phyloP scores from a whole-genome alignment of 345 rosid species.

The Citrus mangshanensis region DNA sequence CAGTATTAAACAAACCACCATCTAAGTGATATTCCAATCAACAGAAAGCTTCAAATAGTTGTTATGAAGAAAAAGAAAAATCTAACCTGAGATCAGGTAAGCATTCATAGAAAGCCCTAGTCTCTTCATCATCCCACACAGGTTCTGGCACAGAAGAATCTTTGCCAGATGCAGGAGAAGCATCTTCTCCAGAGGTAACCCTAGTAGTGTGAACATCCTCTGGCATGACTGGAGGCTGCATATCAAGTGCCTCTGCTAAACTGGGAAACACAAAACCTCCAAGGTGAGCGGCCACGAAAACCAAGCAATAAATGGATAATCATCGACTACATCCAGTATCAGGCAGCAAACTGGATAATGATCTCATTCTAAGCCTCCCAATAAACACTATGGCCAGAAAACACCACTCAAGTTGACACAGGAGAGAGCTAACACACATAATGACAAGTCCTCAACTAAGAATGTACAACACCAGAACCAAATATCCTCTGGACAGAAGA shows the following conservation, averaged over 20 bases:
- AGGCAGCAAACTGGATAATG: not conserved
- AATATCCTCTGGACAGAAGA: not conserved
- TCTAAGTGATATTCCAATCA: not conserved
- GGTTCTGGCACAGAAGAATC: conserved; percentile 75
- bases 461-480: not conserved
- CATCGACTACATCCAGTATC: not conserved
- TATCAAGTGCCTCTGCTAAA: conserved; percentile 94
- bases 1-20: not conserved
- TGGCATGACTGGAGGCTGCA: conserved; percentile 98
- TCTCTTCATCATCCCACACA: conserved; percentile 97
- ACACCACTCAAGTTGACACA: not conserved
- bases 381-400: not conserved
- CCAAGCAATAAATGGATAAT: not conserved
- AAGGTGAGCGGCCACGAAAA: not conserved
- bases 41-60: not conserved
- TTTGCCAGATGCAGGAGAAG: conserved; percentile 67
- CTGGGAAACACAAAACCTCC: conserved; percentile 33
- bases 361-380: not conserved
- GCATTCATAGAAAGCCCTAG: conserved; percentile 91
- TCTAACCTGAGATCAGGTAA: conserved; percentile 96
- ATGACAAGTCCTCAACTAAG: not conserved
- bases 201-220: conserved; percentile 97
- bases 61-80: conserved; percentile 6
- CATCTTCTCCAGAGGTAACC: conserved; percentile 82
- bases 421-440: not conserved